phyloP scores from a whole-genome alignment of 202 grass and related monocot genomes.

The Carex sylvatica region DNA sequence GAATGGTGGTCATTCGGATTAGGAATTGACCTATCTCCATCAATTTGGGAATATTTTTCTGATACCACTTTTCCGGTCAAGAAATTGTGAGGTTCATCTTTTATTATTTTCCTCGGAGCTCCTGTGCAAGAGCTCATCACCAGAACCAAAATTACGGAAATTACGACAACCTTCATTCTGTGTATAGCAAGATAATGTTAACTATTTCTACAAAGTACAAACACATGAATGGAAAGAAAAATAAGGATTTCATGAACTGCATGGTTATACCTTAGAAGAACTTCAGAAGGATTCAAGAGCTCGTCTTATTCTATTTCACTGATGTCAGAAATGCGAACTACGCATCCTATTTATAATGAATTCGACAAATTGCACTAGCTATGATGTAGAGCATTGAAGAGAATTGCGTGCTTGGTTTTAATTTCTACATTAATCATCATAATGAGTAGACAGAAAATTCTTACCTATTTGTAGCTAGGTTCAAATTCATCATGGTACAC shows the following conservation, averaged over 20 bases:
- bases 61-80: not conserved
- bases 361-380: conserved; percentile 14
- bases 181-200: not conserved
- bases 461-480: conserved; percentile 21
- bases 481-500: not conserved
- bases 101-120: conserved; percentile 5
- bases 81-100: conserved; percentile 3
- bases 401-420: not conserved
- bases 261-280: not conserved
- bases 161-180: conserved; percentile 2
- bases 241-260: not conserved
- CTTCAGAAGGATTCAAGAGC: not conserved
- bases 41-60: not conserved
- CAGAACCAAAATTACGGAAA: not conserved
- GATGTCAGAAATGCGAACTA: not conserved
- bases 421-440: not conserved
- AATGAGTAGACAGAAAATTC: not conserved
- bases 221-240: not conserved
- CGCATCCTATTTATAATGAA: conserved; percentile 14
- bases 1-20: not conserved
- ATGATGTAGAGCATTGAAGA: not conserved
- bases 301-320: not conserved
- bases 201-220: not conserved
- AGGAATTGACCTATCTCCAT: not conserved
- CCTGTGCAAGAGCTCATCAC: conserved; percentile 13